These are phyloP conservation scores for Lentinula aciculospora DNA, from an alignment of 768 basidiomycete genomes.

Conservation along the genomic window DNA sequence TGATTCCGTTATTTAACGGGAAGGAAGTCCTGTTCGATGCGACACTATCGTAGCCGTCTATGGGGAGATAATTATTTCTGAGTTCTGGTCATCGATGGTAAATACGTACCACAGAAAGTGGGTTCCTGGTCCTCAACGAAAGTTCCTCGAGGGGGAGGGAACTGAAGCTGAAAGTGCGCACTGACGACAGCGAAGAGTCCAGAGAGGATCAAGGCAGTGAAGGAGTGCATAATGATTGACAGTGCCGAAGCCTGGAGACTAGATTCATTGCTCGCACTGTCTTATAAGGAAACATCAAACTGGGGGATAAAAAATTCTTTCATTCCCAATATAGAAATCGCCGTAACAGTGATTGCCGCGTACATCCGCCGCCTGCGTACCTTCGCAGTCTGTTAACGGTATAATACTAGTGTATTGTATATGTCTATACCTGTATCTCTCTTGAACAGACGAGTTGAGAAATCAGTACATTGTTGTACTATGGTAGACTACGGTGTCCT, in stretches of 20 bases:
- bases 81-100: not conserved
- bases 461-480: too few relatives aligned
- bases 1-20: conserved; percentile 58
- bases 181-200: conserved; percentile 35
- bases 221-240: not conserved
- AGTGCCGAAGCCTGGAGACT: not conserved
- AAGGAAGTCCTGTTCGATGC: conserved; percentile 59
- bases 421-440: too few relatives aligned
- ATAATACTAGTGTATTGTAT: not conserved
- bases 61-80: not conserved
- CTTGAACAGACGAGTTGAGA: too few relatives aligned
- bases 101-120: conserved; percentile 58
- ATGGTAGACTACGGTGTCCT: too few relatives aligned
- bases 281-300: not conserved
- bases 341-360: not conserved
- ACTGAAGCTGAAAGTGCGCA: conserved; percentile 81
- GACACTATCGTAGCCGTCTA: conserved; percentile 59
- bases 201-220: conserved; percentile 26
- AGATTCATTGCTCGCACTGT: not conserved
- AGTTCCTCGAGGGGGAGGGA: conserved; percentile 63
- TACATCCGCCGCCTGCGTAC: too few relatives aligned
- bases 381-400: not conserved
- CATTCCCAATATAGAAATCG: not conserved
- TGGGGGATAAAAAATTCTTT: not conserved
- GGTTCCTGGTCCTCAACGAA: conserved; percentile 59